Conservation (phyloP, 2,329 filamentous ascomycete species). For the Blumeria hordei region DNA sequence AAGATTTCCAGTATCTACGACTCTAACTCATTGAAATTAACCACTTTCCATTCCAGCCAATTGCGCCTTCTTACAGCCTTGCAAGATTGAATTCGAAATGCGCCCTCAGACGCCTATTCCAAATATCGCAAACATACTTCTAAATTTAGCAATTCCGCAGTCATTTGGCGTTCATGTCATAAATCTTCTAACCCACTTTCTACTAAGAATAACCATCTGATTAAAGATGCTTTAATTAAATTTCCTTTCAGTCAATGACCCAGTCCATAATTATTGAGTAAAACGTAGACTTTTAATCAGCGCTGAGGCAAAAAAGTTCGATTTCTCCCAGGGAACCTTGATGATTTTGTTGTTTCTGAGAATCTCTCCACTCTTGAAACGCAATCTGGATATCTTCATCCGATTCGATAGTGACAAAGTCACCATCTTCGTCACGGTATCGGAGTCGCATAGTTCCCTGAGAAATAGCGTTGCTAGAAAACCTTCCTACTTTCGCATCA, state of each 20-base stretch:
- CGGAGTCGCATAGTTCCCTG: constrained; percentile 65
- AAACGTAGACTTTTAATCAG: constrained; percentile 9
- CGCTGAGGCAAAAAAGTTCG: constrained; percentile 53
- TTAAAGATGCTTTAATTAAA: constrained; percentile 6
- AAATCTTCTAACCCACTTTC: constrained; percentile 7
- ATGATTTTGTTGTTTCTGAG: constrained; percentile 33
- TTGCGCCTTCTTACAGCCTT: background rate
- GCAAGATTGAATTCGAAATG: constrained; percentile 1
- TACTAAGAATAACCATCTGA: constrained; percentile 5
- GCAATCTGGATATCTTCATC: constrained; percentile 94
- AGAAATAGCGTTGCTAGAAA: constrained; percentile 63
- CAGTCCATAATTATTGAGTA: constrained; percentile 2
- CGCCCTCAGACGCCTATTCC: constrained; percentile 1
- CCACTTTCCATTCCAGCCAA: background rate
- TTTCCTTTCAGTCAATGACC: constrained; percentile 3
- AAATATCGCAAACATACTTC: background rate
- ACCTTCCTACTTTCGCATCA: constrained; percentile 76
- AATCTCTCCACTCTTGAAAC: constrained; percentile 82
- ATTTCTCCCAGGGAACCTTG: constrained; percentile 66
- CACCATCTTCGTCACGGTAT: constrained; percentile 79
- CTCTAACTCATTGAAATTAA: background rate
- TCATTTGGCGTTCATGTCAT: constrained; percentile 14
- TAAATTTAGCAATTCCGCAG: constrained; percentile 5
- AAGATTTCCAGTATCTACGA: background rate
- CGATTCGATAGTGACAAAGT: constrained; percentile 78